Conservation (phyloP, 2,329 filamentous ascomycete genomes). For the Xylariaceae sp. region DNA sequence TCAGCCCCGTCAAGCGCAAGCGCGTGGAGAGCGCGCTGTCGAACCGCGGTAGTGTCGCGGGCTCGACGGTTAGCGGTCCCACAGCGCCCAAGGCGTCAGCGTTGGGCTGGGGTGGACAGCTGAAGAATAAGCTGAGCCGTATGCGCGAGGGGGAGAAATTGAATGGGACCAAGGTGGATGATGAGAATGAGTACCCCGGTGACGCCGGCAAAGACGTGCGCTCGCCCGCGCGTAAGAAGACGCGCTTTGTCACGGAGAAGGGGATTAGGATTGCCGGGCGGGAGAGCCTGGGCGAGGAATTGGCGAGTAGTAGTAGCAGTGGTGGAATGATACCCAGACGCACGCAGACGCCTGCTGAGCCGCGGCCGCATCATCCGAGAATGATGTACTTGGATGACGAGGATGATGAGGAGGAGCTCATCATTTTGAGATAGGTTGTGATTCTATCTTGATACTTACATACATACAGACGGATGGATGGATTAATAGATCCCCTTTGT, state of each 20-base stretch:
- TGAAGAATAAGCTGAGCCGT: conserved; percentile 51
- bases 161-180: neutral
- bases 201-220: conserved; percentile 13
- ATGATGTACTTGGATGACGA: neutral
- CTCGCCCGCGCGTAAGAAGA: conserved; percentile 62
- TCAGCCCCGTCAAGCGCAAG: conserved; percentile 59
- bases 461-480: neutral
- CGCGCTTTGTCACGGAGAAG: conserved; percentile 71
- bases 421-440: conserved; percentile 12
- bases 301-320: conserved; percentile 12
- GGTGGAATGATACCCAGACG: neutral
- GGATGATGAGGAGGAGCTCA: conserved; percentile 20
- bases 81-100: conserved; percentile 15
- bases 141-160: conserved; percentile 59
- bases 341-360: too few species aligned
- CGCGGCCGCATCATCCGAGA: too few species aligned
- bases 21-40: conserved; percentile 47
- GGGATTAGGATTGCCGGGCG: conserved; percentile 72
- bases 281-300: conserved; percentile 62
- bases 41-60: conserved; percentile 14
- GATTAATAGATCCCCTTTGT: neutral
- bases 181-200: neutral
- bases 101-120: conserved; percentile 53
- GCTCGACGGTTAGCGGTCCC: neutral
- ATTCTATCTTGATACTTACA: neutral